Percentiles rank a stretch among this genome's conserved stretches.
Conservation (phyloP, 176 grass and related monocot species). For the Eragrostis nindensis region DNA sequence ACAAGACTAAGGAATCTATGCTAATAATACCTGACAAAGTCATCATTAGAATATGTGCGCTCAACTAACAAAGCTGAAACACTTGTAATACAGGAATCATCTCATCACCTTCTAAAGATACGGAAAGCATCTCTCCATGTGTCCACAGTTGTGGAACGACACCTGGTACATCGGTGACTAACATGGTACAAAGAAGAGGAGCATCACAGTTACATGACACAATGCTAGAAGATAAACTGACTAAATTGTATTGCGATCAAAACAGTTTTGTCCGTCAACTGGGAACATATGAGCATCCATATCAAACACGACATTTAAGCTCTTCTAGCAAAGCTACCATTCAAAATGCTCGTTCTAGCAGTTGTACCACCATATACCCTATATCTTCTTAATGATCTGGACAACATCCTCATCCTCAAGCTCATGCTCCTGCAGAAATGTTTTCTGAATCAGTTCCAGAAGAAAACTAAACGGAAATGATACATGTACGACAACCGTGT, state of each 20-base stretch:
- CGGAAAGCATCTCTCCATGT: conserved; percentile 35
- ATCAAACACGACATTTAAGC: neutral
- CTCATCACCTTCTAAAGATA: conserved; percentile 32
- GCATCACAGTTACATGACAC: conserved; percentile 32
- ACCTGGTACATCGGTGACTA: conserved; percentile 9
- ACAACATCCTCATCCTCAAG: conserved; percentile 98
- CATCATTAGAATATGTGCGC: neutral
- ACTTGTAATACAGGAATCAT: neutral
- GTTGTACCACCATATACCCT: neutral
- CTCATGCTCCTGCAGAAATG: conserved; percentile 74
- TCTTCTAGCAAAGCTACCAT: conserved; percentile 1
- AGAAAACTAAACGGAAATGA: too few species aligned
- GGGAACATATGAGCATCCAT: neutral
- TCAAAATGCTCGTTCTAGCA: conserved; percentile 30
- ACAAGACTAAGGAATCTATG: neutral
- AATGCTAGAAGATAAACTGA: neutral
- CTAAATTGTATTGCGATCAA: conserved; percentile 27
- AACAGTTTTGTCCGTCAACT: neutral
- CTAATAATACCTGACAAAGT: neutral
- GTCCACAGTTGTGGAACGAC: neutral
- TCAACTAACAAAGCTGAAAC: neutral
- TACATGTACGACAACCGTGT: too few species aligned
- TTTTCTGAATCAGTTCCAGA: neutral
- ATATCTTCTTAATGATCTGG: conserved; percentile 97
- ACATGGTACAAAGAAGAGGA: neutral